These are phyloP conservation scores for Pseudognaphalium luteoalbum DNA, from an alignment of 129 eudicot species.

Conservation along the genomic window DNA sequence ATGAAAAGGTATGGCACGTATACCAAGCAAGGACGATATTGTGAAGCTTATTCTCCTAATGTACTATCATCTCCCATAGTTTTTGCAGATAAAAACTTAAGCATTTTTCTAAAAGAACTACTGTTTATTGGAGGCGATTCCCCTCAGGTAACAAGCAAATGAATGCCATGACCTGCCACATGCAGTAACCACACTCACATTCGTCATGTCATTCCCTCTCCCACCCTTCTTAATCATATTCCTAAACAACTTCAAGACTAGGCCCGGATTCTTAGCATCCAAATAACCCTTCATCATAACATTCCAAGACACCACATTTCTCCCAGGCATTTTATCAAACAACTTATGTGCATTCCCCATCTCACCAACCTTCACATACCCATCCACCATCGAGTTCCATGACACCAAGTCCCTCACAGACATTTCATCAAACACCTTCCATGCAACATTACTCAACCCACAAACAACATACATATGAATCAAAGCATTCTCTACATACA, in stretches of 20 bases:
- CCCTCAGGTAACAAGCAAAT: too few relatives aligned
- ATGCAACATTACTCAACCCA: slow-evolving; percentile 54
- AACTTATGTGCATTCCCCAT: slow-evolving; percentile 58
- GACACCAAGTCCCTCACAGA: slow-evolving; percentile 61
- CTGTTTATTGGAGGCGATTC: too few relatives aligned
- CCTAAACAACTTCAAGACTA: slow-evolving; percentile 66
- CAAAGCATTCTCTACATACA: slow-evolving; percentile 71
- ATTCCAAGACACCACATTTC: slow-evolving; percentile 86
- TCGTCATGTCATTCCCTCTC: slow-evolving; percentile 51
- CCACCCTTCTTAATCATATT: slow-evolving; percentile 41
- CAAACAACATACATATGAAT: slow-evolving; percentile 68
- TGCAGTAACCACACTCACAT: slow-evolving; percentile 59
- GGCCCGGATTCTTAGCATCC: slow-evolving; percentile 62
- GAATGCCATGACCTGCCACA: slow-evolving; percentile 90
- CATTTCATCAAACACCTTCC: slow-evolving; percentile 69
- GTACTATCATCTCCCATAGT: too few relatives aligned
- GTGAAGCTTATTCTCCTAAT: too few relatives aligned
- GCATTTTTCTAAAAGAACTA: too few relatives aligned
- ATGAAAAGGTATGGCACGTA: too few relatives aligned
- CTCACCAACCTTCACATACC: slow-evolving; percentile 52
- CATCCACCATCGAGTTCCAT: slow-evolving; percentile 70
- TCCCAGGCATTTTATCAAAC: slow-evolving; percentile 70
- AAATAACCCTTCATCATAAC: slow-evolving; percentile 67
- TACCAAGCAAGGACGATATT: too few relatives aligned
- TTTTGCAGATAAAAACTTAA: too few relatives aligned